Percentiles rank a stretch among this genome's conserved stretches.
Conservation (phyloP, 345 rosid genomes). For the Linum tenue region DNA sequence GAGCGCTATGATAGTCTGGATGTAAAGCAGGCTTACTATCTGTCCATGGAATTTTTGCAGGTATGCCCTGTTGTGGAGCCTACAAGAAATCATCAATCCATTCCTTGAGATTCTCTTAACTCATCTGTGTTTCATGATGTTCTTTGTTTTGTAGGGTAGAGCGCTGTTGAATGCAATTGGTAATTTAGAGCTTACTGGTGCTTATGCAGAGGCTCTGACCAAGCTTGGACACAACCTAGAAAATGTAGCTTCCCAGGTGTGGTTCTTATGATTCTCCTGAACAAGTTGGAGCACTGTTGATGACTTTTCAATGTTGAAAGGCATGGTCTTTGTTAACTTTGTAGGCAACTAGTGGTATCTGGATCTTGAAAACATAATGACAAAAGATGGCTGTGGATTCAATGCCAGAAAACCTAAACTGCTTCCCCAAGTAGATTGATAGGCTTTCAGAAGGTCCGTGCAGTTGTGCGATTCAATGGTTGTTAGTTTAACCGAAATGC, state of each 20-base stretch:
- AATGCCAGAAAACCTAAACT: background rate
- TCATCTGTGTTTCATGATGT: conserved; percentile 3
- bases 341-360: background rate
- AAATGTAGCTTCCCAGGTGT: too few relatives aligned
- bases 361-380: background rate
- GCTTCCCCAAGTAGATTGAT: too few relatives aligned
- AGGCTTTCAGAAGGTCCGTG: background rate
- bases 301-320: too few relatives aligned
- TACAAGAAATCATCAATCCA: background rate
- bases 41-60: conserved; percentile 82
- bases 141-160: conserved; percentile 31
- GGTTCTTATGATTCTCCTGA: background rate
- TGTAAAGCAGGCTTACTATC: conserved; percentile 63
- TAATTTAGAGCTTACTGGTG: background rate
- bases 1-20: conserved; percentile 49
- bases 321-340: background rate
- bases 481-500: background rate
- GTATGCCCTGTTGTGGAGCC: conserved; percentile 22
- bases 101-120: background rate
- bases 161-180: background rate
- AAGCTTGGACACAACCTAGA: conserved; percentile 9
- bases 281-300: background rate
- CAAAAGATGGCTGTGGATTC: background rate
- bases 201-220: background rate
- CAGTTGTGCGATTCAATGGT: too few relatives aligned